Evolutionary conservation across 495 filamentous ascomycete genomes (phyloP).

Genomic region (Ascodesmis nigricans): DNA sequence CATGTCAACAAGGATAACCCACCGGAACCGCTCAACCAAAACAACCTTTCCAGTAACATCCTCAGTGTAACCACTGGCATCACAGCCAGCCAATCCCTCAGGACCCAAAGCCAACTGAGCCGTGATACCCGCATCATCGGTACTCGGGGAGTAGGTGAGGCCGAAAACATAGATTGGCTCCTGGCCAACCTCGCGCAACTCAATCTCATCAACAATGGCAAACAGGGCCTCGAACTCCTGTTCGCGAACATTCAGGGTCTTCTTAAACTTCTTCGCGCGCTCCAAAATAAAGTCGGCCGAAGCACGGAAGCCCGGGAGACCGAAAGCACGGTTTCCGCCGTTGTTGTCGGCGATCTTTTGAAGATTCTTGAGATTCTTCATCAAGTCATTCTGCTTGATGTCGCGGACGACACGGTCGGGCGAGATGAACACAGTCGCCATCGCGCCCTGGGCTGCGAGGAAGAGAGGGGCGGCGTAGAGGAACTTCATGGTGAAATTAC

Average conservation of each 20-base stretch:
- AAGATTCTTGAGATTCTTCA: too few species aligned
- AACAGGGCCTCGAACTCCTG: slow-evolving; percentile 31
- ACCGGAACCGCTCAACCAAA: slow-evolving; percentile 22
- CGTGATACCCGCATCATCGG: slow-evolving; percentile 23
- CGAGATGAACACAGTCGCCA: too few species aligned
- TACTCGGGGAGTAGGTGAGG: slow-evolving; percentile 27
- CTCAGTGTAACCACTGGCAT: slow-evolving; percentile 21
- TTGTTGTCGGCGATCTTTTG: slow-evolving; percentile 25
- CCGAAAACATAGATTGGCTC: slow-evolving; percentile 24
- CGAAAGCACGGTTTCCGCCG: slow-evolving; percentile 30
- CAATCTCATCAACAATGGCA: slow-evolving; percentile 20
- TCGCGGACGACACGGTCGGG: too few species aligned
- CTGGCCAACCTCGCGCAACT: slow-evolving; percentile 23
- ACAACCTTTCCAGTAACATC: slow-evolving; percentile 28
- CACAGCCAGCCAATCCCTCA: slow-evolving; percentile 22
- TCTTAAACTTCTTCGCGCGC: slow-evolving; percentile 15
- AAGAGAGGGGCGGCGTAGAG: too few species aligned
- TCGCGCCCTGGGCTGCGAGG: too few species aligned
- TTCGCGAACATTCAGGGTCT: slow-evolving; percentile 18
- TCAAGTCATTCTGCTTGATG: too few species aligned
- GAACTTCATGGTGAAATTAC: too few species aligned
- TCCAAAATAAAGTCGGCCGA: slow-evolving; percentile 26
- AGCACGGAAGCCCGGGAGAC: slow-evolving; percentile 26
- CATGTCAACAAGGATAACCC: too few species aligned
- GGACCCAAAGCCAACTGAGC: slow-evolving; percentile 25